Evolutionary conservation across 208 protist species (phyloP).

Genomic region (Herpetomonas samuelpessoai): DNA sequence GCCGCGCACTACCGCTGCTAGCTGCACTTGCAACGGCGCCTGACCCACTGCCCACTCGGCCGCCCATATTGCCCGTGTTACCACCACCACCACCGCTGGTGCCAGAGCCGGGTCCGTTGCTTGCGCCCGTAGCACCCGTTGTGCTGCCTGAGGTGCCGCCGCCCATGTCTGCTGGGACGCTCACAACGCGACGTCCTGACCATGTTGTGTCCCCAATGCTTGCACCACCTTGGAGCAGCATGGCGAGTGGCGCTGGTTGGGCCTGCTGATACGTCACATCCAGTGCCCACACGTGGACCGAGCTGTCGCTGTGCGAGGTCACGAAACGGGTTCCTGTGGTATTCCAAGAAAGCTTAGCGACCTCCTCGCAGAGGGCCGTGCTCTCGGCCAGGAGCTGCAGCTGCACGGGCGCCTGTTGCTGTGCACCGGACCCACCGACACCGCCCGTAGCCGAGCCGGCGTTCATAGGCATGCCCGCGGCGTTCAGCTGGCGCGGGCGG

Average conservation of each 20-base stretch:
- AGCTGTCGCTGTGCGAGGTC: constrained; percentile 73
- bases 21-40: too few species aligned
- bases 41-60: too few species aligned
- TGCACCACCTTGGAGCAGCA: background rate
- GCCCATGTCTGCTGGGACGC: too few species aligned
- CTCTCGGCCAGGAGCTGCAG: constrained; percentile 46
- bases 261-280: constrained; percentile 37
- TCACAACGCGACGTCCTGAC: background rate
- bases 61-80: too few species aligned
- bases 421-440: background rate
- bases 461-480: constrained; percentile 16
- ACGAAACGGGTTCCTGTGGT: constrained; percentile 75
- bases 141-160: too few species aligned
- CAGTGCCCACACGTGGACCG: constrained; percentile 66
- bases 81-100: too few species aligned
- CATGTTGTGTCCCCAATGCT: background rate
- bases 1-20: background rate
- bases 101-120: too few species aligned
- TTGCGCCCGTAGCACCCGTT: too few species aligned
- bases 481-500: constrained; percentile 29
- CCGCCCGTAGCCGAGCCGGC: background rate
- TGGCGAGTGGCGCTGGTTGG: background rate
- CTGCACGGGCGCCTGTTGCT: background rate
- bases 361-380: constrained; percentile 40
- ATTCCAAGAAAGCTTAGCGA: constrained; percentile 79